phyloP scores from a whole-genome alignment of 2,329 filamentous ascomycete genomes.

The Aspergillus tamarii region DNA sequence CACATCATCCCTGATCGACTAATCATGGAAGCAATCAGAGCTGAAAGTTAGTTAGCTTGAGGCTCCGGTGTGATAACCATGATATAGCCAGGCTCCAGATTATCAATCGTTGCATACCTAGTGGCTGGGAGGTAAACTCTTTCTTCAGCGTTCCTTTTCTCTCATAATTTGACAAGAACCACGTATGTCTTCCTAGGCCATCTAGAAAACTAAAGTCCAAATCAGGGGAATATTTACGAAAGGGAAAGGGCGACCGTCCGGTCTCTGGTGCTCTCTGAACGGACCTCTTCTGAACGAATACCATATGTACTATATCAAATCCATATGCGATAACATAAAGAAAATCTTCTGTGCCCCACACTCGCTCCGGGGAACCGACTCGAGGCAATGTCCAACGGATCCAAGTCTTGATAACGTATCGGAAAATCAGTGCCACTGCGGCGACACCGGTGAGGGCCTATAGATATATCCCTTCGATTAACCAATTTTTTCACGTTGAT shows the following conservation, averaged over 20 bases:
- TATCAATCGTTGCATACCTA: neutral
- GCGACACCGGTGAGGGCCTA: neutral
- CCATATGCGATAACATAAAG: neutral
- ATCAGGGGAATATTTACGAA: neutral
- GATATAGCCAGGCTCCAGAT: neutral
- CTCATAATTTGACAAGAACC: neutral
- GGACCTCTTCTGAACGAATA: neutral
- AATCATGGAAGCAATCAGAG: neutral
- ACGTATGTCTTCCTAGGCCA: neutral
- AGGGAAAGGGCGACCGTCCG: neutral
- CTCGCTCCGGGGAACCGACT: neutral
- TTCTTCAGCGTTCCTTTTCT: neutral
- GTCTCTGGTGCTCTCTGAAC: neutral
- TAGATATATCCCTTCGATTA: neutral
- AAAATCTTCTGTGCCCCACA: neutral
- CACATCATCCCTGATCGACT: neutral
- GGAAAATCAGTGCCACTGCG: neutral
- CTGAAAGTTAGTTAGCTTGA: neutral
- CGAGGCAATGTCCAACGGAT: neutral
- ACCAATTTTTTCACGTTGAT: neutral
- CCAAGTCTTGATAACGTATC: neutral
- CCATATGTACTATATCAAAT: neutral
- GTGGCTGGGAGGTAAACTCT: neutral
- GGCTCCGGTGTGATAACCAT: no score
- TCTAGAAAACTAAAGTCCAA: neutral